Conservation (phyloP, 345 rosid species). For the Psidium guajava region DNA sequence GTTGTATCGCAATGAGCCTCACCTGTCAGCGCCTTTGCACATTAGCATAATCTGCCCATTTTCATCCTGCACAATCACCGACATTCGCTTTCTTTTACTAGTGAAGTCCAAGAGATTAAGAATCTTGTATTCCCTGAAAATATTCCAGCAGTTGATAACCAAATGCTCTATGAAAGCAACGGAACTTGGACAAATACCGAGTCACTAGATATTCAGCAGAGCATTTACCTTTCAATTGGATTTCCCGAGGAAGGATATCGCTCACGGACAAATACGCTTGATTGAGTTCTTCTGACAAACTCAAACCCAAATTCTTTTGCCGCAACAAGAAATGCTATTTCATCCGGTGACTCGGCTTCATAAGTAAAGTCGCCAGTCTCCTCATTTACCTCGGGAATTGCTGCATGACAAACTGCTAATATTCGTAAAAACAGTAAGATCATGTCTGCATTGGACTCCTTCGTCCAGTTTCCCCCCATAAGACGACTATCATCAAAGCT, state of each 20-base stretch:
- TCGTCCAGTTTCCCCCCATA: slow-evolving; percentile 74
- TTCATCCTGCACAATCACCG: slow-evolving; percentile 74
- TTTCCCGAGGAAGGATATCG: slow-evolving; percentile 37
- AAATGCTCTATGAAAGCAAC: neutral
- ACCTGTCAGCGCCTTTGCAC: slow-evolving; percentile 99
- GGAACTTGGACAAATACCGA: neutral
- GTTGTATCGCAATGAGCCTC: slow-evolving; percentile 3
- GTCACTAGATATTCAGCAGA: neutral
- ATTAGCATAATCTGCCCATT: slow-evolving; percentile 74
- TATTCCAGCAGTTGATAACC: neutral
- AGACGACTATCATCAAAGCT: slow-evolving; percentile 80
- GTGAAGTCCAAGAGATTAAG: slow-evolving; percentile 87
- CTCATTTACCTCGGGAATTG: slow-evolving; percentile 87
- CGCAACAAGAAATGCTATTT: slow-evolving; percentile 88
- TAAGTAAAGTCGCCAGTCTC: slow-evolving; percentile 57
- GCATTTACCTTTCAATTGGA: slow-evolving; percentile 58
- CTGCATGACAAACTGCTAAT: slow-evolving; percentile 89
- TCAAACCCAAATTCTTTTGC: slow-evolving; percentile 98
- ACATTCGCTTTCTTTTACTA: slow-evolving; percentile 96
- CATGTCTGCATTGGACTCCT: slow-evolving; percentile 50
- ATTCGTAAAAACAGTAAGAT: slow-evolving; percentile 61
- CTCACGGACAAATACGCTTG: slow-evolving; percentile 69
- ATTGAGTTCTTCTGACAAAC: slow-evolving; percentile 74
- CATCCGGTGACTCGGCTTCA: slow-evolving; percentile 99
- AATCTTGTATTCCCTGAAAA: slow-evolving; percentile 81